phyloP scores from a whole-genome alignment of 2,329 filamentous ascomycete species.

The Tetracladium maxilliforme region DNA sequence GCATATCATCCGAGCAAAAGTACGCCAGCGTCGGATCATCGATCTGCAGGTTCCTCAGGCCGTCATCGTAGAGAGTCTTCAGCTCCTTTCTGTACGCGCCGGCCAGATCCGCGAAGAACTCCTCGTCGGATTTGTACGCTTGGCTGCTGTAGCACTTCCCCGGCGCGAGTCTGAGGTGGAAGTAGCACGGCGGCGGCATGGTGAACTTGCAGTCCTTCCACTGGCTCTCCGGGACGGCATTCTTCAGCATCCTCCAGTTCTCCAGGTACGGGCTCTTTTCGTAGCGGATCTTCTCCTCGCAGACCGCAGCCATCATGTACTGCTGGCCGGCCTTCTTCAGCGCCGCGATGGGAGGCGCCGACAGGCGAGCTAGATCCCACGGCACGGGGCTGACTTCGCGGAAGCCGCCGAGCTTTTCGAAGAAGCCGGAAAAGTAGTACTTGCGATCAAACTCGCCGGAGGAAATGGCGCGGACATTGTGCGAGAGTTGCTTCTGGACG shows the following conservation, averaged over 20 bases:
- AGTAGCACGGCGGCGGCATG: constrained; percentile 52
- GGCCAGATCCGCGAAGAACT: constrained; percentile 38
- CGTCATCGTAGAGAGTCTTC: constrained; percentile 33
- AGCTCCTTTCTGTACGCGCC: constrained; percentile 35
- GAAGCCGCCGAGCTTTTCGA: constrained; percentile 8
- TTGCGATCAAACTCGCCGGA: constrained; percentile 55
- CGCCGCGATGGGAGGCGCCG: constrained; percentile 6
- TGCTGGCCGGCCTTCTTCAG: constrained; percentile 7
- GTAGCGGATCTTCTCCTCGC: constrained; percentile 41
- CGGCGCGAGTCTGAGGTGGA: constrained; percentile 46
- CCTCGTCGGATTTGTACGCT: constrained; percentile 31
- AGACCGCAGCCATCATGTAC: constrained; percentile 39
- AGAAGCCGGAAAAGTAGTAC: constrained; percentile 14
- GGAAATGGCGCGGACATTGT: constrained; percentile 39
- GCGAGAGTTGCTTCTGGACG: constrained; percentile 40
- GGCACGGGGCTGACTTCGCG: constrained; percentile 6
- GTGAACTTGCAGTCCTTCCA: constrained; percentile 56
- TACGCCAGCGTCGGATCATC: constrained; percentile 49
- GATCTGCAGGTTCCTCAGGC: constrained; percentile 35
- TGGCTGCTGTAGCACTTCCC: constrained; percentile 33
- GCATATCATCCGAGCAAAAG: constrained; percentile 61
- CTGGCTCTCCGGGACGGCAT: constrained; percentile 39
- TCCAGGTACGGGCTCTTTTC: constrained; percentile 39
- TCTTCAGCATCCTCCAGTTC: constrained; percentile 45
- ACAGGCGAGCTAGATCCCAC: constrained; percentile 9